Percentiles rank a stretch among this genome's conserved stretches.
phyloP scores from a whole-genome alignment of 2,329 filamentous ascomycete genomes.

The Aspergillus amoenus region DNA sequence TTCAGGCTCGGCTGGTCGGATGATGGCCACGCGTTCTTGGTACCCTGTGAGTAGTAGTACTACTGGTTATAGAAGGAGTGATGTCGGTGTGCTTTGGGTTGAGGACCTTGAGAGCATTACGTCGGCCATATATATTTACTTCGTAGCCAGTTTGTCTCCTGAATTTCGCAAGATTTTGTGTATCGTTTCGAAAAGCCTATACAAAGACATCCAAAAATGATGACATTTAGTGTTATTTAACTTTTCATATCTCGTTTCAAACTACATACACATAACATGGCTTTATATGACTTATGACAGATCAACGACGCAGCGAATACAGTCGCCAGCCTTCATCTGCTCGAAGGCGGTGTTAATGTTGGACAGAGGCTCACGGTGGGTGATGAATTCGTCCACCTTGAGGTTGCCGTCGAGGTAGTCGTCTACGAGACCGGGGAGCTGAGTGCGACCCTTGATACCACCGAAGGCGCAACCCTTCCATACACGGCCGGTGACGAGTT shows the following conservation, averaged over 20 bases:
- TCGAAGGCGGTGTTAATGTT: constrained; percentile 90
- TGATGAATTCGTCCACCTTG: constrained; percentile 99
- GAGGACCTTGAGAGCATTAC: constrained; percentile 1
- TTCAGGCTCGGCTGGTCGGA: too few relatives aligned
- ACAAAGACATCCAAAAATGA: neutral
- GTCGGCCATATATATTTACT: neutral
- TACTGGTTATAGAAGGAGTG: neutral
- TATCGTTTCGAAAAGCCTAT: neutral
- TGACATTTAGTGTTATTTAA: neutral
- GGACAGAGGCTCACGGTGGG: constrained; percentile 78
- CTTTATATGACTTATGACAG: constrained; percentile 27
- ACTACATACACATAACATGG: constrained; percentile 1
- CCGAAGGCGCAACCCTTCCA: constrained; percentile 99
- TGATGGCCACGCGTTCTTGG: too few relatives aligned
- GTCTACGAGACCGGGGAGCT: constrained; percentile 80
- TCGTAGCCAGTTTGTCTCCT: neutral
- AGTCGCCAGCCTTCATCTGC: constrained; percentile 94
- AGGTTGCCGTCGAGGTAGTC: constrained; percentile 88
- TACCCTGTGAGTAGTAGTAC: neutral
- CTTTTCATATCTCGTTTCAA: constrained; percentile 8
- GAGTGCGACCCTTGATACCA: constrained; percentile 94
- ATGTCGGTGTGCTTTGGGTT: neutral
- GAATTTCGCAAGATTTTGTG: too few relatives aligned
- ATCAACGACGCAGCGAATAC: constrained; percentile 89
- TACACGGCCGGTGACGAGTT: constrained; percentile 93